Base-by-base conservation (phyloP, 208 protist species). In the Spongospora subterranea region DNA sequence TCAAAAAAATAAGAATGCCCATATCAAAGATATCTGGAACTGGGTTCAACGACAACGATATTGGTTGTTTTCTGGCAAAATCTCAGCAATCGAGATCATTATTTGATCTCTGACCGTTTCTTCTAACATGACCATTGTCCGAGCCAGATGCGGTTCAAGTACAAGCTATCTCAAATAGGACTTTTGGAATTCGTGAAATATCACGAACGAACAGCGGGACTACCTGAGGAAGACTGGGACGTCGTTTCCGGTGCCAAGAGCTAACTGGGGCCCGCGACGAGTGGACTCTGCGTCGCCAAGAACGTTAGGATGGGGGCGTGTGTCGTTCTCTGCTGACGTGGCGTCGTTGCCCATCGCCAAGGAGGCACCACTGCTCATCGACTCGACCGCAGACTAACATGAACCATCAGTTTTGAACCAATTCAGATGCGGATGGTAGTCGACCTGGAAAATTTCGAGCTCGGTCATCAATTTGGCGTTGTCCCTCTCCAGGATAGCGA, bases 161-260 rank as follows among this genome's bases (percentile, higher is more conserved):
- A n/a, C n/a, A n/a, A n/a, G n/a, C n/a, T n/a, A n/a, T n/a, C n/a
- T n/a, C n/a, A n/a, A n/a, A n/a, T n/a, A n/a, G n/a, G n/a, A n/a
- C n/a, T n/a, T n/a, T n/a, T n/a, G n/a, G n/a, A n/a, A n/a, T n/a
- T n/a, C n/a, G n/a, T n/a, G n/a, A n/a, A n/a, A n/a, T n/a, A n/a
- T n/a, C n/a, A n/a, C n/a, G n/a, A n/a, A n/a, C n/a, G n/a, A n/a
- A n/a, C n/a, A n/a, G n/a, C n/a, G 54, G 54, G 54, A 6, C 13
- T 82, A 82, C 71, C 71, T 35, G 17, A 82, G 40, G n/a, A 82
- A 82, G 35, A 82, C n/a, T 20, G 71, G 71, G 35, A 82, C 71
- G 35, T 82, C 71, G 6, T 6, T 6, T 45, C 71, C 71, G n/a
- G n/a, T 6, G 71, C 71, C 71, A 35, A 82, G 71, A 6, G 17